Base-by-base conservation (phyloP, 73 alveolate species). In the Urostyla sp. region DNA sequence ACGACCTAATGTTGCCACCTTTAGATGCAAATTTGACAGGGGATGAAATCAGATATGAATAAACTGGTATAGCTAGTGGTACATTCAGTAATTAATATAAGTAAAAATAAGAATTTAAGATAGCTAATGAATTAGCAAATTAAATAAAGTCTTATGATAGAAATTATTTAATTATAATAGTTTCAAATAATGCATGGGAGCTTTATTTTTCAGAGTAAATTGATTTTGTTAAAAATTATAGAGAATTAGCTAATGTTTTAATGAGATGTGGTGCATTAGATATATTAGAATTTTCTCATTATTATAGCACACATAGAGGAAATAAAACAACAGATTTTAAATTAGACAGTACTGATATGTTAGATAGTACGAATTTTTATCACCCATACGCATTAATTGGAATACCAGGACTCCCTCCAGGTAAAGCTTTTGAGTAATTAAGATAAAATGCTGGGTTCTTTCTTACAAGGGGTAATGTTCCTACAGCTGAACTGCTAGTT, bases 351-450 rank as follows among this genome's bases (percentile, higher is more conserved):
- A n/a, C 27, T 3, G 85, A 67, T 20, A 66, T 84, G 18, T 43
- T 83, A 8, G 66, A 40, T 16, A n/a, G 60, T 28, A 69, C 85
- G 49, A 73, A 80, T 43, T 80, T 80, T 50, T 75, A 48, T 51
- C 96, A 90, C 63, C 96, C 96, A 3, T 90, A 85, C 63, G 91
- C 92, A 1, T 90, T 90, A 59, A 57, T 90, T 3, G 96, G 96
- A 21, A 56, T 78, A 11, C 90, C 90, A 76, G 92, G 92, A 5
- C 63, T 90, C 0, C 86, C 89, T n/a, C 87, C 89, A 5, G 94
- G 94, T 44, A 72, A 43, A 61, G 94, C 86, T 20, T 86, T 69
- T 59, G 96, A 90, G 53, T 85, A 83, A 0, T 66, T 90, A 11
- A 80, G 92, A 37, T 75, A 89, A 21, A 77, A 69, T 57, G 56